Evolutionary conservation across 2,329 filamentous ascomycete species (phyloP).

Genomic region (Fusarium zealandicum): DNA sequence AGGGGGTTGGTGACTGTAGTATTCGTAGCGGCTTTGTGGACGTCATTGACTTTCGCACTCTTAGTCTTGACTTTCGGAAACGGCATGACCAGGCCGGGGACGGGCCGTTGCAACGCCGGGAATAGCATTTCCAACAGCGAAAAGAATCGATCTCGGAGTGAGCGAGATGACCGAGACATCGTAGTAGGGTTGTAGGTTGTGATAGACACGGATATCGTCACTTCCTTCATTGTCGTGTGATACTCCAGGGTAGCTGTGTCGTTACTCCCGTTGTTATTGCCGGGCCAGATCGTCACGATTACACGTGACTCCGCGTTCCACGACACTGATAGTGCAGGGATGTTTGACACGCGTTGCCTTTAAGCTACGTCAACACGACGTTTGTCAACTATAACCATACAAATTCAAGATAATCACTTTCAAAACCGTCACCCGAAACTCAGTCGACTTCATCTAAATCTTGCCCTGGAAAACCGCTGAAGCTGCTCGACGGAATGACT

Average conservation of each 20-base stretch:
- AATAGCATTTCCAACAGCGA: neutral
- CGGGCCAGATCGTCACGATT: slow-evolving; percentile 14
- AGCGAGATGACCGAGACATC: neutral
- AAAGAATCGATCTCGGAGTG: neutral
- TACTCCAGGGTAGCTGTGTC: slow-evolving; percentile 4
- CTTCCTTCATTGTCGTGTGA: too few relatives aligned
- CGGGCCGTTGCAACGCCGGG: neutral
- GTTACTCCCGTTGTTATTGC: neutral
- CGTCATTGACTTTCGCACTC: slow-evolving; percentile 25
- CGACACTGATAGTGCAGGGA: slow-evolving; percentile 25
- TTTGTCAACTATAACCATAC: slow-evolving; percentile 14
- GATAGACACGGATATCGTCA: too few relatives aligned
- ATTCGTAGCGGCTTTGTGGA: slow-evolving; percentile 12
- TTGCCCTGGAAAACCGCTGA: slow-evolving; percentile 15
- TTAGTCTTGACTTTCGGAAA: neutral
- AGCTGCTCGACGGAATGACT: slow-evolving; percentile 29
- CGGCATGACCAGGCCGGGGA: neutral
- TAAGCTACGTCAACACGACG: slow-evolving; percentile 16
- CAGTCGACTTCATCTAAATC: slow-evolving; percentile 19
- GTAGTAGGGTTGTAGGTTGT: too few relatives aligned
- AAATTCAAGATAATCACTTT: slow-evolving; percentile 23
- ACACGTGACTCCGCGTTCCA: slow-evolving; percentile 42
- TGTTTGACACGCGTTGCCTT: slow-evolving; percentile 18
- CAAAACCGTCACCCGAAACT: slow-evolving; percentile 36
- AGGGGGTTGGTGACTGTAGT: neutral